Conservation (phyloP, 78 protist species). For the Mantamonas sphyraenae region DNA sequence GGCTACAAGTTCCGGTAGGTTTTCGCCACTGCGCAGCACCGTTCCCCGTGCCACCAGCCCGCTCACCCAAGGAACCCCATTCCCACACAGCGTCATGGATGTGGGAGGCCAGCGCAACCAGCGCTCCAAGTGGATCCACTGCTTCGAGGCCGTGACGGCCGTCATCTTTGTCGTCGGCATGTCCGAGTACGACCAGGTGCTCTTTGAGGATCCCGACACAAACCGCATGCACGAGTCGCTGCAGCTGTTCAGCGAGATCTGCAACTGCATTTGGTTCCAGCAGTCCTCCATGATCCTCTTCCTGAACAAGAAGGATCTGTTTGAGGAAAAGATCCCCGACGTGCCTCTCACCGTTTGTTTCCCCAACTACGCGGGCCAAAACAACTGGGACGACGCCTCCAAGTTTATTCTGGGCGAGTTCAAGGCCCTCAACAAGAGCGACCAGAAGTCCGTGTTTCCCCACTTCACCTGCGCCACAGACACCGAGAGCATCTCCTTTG, state of each 20-base stretch:
- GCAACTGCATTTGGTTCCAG: conserved; percentile 82
- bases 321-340: conserved; percentile 59
- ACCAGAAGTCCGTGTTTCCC: conserved; percentile 54
- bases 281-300: conserved; percentile 86
- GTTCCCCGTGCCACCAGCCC: too few relatives aligned
- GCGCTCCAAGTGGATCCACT: conserved; percentile 93
- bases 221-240: conserved; percentile 89
- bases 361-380: conserved; percentile 71
- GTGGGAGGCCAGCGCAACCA: conserved; percentile 92
- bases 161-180: conserved; percentile 80
- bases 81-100: conserved; percentile 64
- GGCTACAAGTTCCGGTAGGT: conserved; percentile 31
- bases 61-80: too few relatives aligned
- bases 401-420: conserved; percentile 41
- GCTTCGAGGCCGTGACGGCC: conserved; percentile 91
- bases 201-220: background rate
- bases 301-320: conserved; percentile 83
- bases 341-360: conserved; percentile 47
- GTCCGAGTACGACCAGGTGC: conserved; percentile 45
- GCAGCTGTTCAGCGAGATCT: conserved; percentile 76
- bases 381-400: conserved; percentile 35
- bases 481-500: conserved; percentile 70
- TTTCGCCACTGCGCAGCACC: too few relatives aligned
- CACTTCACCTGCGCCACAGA: conserved; percentile 85
- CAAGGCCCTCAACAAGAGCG: conserved; percentile 17